Conservation (phyloP, 164 flowering plant genomes). For the Pachysandra terminalis region DNA sequence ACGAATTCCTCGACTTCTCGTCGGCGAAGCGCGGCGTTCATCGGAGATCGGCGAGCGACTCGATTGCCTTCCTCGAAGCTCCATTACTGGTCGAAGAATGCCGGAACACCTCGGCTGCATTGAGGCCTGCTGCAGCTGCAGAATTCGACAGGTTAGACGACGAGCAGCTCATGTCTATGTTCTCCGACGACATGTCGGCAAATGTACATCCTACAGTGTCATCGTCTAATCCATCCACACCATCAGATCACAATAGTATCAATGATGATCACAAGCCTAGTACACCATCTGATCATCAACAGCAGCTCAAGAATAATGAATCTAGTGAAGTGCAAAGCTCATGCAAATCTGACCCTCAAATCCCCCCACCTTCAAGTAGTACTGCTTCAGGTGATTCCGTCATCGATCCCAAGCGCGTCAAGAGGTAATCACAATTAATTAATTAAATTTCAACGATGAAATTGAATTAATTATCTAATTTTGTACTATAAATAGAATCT, state of each 20-base stretch:
- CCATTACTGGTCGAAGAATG: slow-evolving; percentile 38
- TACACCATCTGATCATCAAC: slow-evolving; percentile 20
- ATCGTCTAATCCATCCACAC: slow-evolving; percentile 52
- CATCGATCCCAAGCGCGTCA: slow-evolving; percentile 74
- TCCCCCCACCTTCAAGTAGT: slow-evolving; percentile 6
- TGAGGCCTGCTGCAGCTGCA: slow-evolving; percentile 7
- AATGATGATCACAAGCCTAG: slow-evolving; percentile 48
- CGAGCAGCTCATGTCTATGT: slow-evolving; percentile 78
- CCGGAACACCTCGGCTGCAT: slow-evolving; percentile 16
- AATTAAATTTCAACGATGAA: no score
- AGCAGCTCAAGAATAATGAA: slow-evolving; percentile 37
- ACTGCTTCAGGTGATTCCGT: slow-evolving; percentile 24
- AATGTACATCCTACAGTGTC: slow-evolving; percentile 32
- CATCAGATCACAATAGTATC: slow-evolving; percentile 64
- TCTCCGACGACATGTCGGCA: slow-evolving; percentile 43
- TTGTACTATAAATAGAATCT: slow-evolving; percentile 46
- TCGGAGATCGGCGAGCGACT: slow-evolving; percentile 73
- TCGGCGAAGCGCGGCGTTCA: slow-evolving; percentile 49
- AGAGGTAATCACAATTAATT: slow-evolving; percentile 45
- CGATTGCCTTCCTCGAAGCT: slow-evolving; percentile 62
- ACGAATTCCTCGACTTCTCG: slow-evolving; percentile 68
- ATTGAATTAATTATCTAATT: background rate
- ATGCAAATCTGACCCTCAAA: slow-evolving; percentile 26
- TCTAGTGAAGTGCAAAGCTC: slow-evolving; percentile 55
- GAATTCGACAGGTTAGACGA: slow-evolving; percentile 68